A percentile compares a stretch with the other conserved stretches of the same genome.
phyloP scores from a whole-genome alignment of 495 filamentous ascomycete species.

The Tuber brumale region DNA sequence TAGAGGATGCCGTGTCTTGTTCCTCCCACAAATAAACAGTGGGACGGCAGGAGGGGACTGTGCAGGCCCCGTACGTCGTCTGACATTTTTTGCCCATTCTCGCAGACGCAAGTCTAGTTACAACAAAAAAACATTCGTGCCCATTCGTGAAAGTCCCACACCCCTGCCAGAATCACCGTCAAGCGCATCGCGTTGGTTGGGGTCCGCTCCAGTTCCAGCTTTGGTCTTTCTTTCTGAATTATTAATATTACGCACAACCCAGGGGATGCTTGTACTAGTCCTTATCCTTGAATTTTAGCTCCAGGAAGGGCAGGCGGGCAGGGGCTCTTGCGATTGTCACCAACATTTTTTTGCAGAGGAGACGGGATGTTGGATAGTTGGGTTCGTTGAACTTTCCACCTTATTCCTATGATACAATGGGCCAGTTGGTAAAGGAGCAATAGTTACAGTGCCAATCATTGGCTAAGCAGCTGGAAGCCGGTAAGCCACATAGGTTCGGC shows the following conservation, averaged over 20 bases:
- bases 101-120: neutral
- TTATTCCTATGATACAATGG: neutral
- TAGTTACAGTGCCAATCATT: neutral
- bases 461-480: neutral
- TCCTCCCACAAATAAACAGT: neutral
- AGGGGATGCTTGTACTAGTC: neutral
- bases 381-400: neutral
- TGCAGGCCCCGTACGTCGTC: neutral
- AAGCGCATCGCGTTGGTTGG: neutral
- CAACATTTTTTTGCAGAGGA: neutral
- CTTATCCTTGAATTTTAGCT: neutral
- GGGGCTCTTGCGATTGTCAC: neutral
- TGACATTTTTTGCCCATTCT: neutral
- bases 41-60: neutral
- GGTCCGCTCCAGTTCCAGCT: neutral
- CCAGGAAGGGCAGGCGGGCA: neutral
- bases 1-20: neutral
- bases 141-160: neutral
- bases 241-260: neutral
- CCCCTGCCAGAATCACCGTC: neutral
- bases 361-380: neutral
- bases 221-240: neutral
- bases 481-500: neutral
- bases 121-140: neutral
- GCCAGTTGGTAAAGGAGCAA: neutral